Base-by-base conservation (phyloP, 2,329 filamentous ascomycete species). In the Claviceps capensis region DNA sequence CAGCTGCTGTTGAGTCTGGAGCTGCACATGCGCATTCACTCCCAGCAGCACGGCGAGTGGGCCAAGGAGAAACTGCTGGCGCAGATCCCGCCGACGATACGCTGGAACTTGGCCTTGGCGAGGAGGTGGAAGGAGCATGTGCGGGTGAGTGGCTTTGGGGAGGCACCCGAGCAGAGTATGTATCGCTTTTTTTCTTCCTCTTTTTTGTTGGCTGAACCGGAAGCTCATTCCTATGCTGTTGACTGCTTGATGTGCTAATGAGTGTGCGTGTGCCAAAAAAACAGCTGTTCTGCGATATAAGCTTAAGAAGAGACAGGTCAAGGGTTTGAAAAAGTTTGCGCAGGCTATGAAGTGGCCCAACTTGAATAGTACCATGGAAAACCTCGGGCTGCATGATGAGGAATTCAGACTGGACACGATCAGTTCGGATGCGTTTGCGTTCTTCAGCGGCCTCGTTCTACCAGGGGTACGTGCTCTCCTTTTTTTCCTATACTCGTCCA, bases 281-380 rank as follows among this genome's bases (percentile, higher is more conserved):
- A 17, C 59, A 66, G 77, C 86, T 47, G 76, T 73, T 54, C 77
- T 88, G 46, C 77, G 82, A 16, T 78, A 82, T 56, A 80, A 76
- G 61, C 72, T 80, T 51, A 84, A 84, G 67, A 77, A 77, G 60
- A 74, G 78, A 22, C 85, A 88, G 63, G 79, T 83, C 55, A 82
- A 83, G 62, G 80, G 82, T 62, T 69, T 89, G 44, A 77, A 78
- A 57, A 75, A 76, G 38, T 88, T 89, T 62, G 83, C 83, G 11
- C 74, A 79, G 61, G 79, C 77, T 60, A 81, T 89, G 71, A 88
- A 86, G 65, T 89, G 85, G 85, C 85, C 85, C 1, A 88, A 88
- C 58, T 75, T 87, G 53, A 70, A 71, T 19, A 78, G 80, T 53
- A 81, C 85, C 6, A 72, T 86, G 45, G 76, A 79, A 43, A 72